Conservation (phyloP, 164 flowering plant species). For the Berberis vulgaris region DNA sequence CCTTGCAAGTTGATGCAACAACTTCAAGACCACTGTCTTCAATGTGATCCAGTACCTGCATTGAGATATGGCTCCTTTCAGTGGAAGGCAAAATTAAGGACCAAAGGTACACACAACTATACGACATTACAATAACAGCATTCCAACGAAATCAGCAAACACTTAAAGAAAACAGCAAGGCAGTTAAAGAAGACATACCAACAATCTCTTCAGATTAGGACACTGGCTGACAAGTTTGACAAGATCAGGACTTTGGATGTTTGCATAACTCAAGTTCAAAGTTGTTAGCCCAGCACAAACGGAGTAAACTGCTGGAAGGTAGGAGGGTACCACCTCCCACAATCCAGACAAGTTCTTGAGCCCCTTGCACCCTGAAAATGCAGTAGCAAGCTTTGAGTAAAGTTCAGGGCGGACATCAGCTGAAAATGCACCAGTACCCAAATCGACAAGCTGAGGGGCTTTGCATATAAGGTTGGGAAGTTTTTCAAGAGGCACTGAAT, state of each 20-base stretch:
- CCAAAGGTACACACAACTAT: not conserved
- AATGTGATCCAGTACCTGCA: slow-evolving; percentile 67
- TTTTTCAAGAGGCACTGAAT: slow-evolving; percentile 71
- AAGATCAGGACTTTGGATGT: slow-evolving; percentile 49
- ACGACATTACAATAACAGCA: too few species aligned
- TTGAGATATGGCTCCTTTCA: slow-evolving; percentile 8
- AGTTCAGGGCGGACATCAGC: slow-evolving; percentile 58
- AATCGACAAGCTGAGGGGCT: slow-evolving; percentile 77
- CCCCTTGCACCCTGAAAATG: slow-evolving; percentile 58
- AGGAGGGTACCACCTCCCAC: slow-evolving; percentile 67
- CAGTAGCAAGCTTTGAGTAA: slow-evolving; percentile 43
- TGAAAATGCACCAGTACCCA: slow-evolving; percentile 69
- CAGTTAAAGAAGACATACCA: slow-evolving; percentile 35
- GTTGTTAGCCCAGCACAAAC: slow-evolving; percentile 55
- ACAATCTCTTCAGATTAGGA: slow-evolving; percentile 52
- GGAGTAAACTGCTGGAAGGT: slow-evolving; percentile 54
- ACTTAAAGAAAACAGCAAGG: not conserved
- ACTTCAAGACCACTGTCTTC: slow-evolving; percentile 67
- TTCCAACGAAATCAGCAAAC: not conserved
- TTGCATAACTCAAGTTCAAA: slow-evolving; percentile 73
- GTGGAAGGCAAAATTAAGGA: not conserved
- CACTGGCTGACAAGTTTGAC: slow-evolving; percentile 59
- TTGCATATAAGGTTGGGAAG: slow-evolving; percentile 46
- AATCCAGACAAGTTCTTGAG: slow-evolving; percentile 84
- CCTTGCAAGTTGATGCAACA: slow-evolving; percentile 59